These are phyloP conservation scores for Pleurotus tuoliensis DNA, from an alignment of 768 basidiomycete species.

Conservation along the genomic window DNA sequence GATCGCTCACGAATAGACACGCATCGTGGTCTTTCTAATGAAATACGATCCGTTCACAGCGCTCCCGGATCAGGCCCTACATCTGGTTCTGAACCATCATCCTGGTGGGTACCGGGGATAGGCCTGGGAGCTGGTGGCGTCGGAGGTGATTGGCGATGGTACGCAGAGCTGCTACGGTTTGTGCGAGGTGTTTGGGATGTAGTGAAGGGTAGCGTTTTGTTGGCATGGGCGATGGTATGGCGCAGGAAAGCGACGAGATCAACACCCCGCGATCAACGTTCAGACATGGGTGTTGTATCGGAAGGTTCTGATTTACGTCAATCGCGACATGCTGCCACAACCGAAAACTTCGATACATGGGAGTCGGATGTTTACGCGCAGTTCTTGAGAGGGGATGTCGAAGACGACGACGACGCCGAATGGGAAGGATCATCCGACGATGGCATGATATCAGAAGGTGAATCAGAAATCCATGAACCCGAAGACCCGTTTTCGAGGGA, in stretches of 20 bases:
- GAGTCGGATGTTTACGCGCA: constrained; percentile 45
- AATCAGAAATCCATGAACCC: constrained; percentile 7
- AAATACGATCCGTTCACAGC: constrained; percentile 10
- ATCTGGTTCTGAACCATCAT: not conserved
- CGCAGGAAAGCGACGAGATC: constrained; percentile 9
- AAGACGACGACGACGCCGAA: constrained; percentile 35
- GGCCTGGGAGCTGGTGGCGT: not conserved
- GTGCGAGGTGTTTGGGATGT: not conserved
- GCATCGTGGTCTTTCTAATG: not conserved
- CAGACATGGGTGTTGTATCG: constrained; percentile 20
- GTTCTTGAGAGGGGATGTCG: constrained; percentile 58
- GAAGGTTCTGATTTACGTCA: not conserved
- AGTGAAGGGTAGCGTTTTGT: constrained; percentile 1
- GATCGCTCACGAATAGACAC: not conserved
- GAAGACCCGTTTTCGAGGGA: not conserved
- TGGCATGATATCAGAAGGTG: constrained; percentile 28
- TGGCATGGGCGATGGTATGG: constrained; percentile 9
- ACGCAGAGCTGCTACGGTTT: not conserved
- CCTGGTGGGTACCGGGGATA: constrained; percentile 10
- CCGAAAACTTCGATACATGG: constrained; percentile 18
- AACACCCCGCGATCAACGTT: constrained; percentile 8
- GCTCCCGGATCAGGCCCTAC: not conserved
- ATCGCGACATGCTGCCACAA: not conserved
- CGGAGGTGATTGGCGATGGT: not conserved
- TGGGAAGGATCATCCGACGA: constrained; percentile 22